phyloP scores from a whole-genome alignment of 1,284 basidiomycete genomes.

The Ganoderma lingzhi region DNA sequence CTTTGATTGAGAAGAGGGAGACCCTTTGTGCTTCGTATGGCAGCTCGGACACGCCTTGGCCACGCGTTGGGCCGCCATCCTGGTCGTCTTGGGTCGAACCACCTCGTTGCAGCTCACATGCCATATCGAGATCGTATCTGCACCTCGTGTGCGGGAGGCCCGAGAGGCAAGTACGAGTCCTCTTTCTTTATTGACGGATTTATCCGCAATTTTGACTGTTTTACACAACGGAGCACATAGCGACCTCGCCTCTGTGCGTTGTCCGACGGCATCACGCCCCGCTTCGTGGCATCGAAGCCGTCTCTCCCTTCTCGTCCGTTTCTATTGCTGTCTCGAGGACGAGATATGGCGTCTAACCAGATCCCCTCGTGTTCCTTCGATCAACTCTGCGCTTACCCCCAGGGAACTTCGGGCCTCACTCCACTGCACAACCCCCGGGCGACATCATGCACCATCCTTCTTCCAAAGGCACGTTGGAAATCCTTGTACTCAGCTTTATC shows the following conservation, averaged over 20 bases:
- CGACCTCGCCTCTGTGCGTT: constrained; percentile 27
- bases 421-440: constrained; percentile 70
- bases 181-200: constrained; percentile 43
- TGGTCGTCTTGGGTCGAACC: constrained; percentile 43
- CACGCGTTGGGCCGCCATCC: constrained; percentile 65
- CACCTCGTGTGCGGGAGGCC: constrained; percentile 48
- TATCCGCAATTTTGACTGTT: constrained; percentile 45
- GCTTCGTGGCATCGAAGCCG: constrained; percentile 41
- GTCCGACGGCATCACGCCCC: constrained; percentile 34
- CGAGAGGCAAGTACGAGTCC: constrained; percentile 37
- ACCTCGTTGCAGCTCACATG: constrained; percentile 58
- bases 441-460: constrained; percentile 62
- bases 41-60: constrained; percentile 63
- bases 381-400: constrained; percentile 61
- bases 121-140: constrained; percentile 56
- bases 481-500: constrained; percentile 72
- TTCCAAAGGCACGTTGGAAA: constrained; percentile 72
- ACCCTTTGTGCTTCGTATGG: constrained; percentile 63
- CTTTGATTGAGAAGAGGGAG: constrained; percentile 39
- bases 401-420: constrained; percentile 67
- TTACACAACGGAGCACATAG: constrained; percentile 36
- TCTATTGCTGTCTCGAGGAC: constrained; percentile 43
- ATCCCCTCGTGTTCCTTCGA: constrained; percentile 70
- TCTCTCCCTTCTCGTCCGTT: constrained; percentile 33
- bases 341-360: constrained; percentile 54